Percentiles rank a stretch among this genome's conserved stretches.
phyloP scores from a whole-genome alignment of 257 asterid species.

The Rubia yunnanensis region DNA sequence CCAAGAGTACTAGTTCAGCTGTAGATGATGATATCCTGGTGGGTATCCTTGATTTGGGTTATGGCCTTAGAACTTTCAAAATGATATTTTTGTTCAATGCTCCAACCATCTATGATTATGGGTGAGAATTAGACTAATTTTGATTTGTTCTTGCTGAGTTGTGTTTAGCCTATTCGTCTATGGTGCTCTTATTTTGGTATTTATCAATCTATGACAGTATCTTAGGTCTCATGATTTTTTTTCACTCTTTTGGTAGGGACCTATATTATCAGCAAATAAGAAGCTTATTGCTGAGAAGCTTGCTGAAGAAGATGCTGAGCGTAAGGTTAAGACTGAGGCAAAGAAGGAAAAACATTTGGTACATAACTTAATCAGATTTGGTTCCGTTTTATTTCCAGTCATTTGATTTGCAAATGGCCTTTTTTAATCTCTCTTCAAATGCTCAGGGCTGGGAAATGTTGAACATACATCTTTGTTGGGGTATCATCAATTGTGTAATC shows the following conservation, averaged over 20 bases:
- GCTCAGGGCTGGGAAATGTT: neutral
- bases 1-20: constrained; percentile 34
- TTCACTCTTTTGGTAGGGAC: constrained; percentile 51
- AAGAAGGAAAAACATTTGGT: constrained; percentile 87
- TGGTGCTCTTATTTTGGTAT: neutral
- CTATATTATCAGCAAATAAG: constrained; percentile 83
- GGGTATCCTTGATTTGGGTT: constrained; percentile 10
- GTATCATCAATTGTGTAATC: neutral
- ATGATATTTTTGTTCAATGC: neutral
- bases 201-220: neutral
- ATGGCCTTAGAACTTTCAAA: neutral
- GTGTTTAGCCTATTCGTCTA: neutral
- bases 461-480: neutral
- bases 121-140: neutral
- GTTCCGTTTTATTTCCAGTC: neutral
- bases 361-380: constrained; percentile 11
- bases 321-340: constrained; percentile 66
- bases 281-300: constrained; percentile 81
- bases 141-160: neutral
- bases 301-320: constrained; percentile 68
- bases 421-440: neutral
- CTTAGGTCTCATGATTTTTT: neutral
- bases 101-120: neutral
- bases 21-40: constrained; percentile 65
- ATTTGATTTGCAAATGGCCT: neutral